phyloP scores from a whole-genome alignment of 129 eudicot genomes.

The Solidago caesia region DNA sequence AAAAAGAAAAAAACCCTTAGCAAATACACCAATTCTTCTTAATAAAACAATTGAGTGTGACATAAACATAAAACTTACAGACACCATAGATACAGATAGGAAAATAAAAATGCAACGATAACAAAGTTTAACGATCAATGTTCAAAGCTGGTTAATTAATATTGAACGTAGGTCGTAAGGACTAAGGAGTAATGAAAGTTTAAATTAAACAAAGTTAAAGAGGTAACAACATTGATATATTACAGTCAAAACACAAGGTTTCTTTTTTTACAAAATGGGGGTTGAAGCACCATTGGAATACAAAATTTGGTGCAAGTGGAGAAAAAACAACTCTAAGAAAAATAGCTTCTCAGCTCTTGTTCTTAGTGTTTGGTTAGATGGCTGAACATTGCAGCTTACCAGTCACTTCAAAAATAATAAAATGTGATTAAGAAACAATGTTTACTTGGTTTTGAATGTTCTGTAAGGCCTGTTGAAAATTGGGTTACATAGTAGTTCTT shows the following conservation, averaged over 20 bases:
- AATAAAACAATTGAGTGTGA: no score
- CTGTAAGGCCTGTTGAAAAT: slow-evolving; percentile 46
- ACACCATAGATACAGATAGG: no score
- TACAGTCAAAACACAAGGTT: slow-evolving; percentile 19
- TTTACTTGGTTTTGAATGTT: slow-evolving; percentile 34
- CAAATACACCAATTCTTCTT: no score
- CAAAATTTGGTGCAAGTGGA: slow-evolving; percentile 51
- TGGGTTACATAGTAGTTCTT: slow-evolving; percentile 55
- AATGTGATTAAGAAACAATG: slow-evolving; percentile 4
- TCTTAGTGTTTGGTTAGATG: slow-evolving; percentile 22
- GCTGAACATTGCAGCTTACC: slow-evolving; percentile 9
- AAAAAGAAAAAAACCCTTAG: no score
- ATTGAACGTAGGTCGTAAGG: neutral
- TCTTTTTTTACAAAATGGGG: slow-evolving; percentile 16
- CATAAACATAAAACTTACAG: no score
- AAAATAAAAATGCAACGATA: no score
- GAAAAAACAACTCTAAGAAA: slow-evolving; percentile 4
- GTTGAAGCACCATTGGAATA: slow-evolving; percentile 39
- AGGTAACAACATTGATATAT: slow-evolving; percentile 1
- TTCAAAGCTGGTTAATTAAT: no score
- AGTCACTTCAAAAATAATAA: slow-evolving; percentile 5
- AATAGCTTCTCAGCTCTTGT: slow-evolving; percentile 7
- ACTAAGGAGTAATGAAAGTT: no score
- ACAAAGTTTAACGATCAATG: no score
- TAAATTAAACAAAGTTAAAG: neutral